A percentile compares a stretch with the other conserved stretches of the same genome.
These are phyloP conservation scores for Pelargonium cotyledonis DNA, from an alignment of 441 rosid species.

Conservation along the genomic window DNA sequence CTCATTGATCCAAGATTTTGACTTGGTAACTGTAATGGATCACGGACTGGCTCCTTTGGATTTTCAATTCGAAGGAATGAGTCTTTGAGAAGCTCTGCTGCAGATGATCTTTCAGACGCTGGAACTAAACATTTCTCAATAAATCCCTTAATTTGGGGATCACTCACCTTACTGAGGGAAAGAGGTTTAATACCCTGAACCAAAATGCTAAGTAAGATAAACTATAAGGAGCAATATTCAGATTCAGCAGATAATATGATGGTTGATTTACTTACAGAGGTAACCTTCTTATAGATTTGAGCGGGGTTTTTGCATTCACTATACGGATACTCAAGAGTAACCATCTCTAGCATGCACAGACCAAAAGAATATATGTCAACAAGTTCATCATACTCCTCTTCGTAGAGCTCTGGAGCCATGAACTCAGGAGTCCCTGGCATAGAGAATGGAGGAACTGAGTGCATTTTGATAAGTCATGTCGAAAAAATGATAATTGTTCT, in stretches of 20 bases:
- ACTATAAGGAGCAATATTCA: slow-evolving; percentile 1
- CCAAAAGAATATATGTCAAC: slow-evolving; percentile 95
- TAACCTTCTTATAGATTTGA: slow-evolving; percentile 96
- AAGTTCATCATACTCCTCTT: slow-evolving; percentile 83
- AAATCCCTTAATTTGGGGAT: slow-evolving; percentile 21
- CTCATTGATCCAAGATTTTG: slow-evolving; percentile 23
- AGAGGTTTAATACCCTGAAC: slow-evolving; percentile 19
- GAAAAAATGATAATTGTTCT: no score
- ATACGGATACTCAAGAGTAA: slow-evolving; percentile 88
- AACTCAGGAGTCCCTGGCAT: slow-evolving; percentile 89
- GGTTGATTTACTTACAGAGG: slow-evolving; percentile 49
- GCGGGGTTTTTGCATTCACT: slow-evolving; percentile 87
- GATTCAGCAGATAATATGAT: background rate
- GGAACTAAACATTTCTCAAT: slow-evolving; percentile 26
- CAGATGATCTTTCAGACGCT: slow-evolving; percentile 17
- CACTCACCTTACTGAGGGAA: slow-evolving; percentile 20
- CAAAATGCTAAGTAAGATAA: background rate
- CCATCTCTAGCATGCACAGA: slow-evolving; percentile 94
- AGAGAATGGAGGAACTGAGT: background rate
- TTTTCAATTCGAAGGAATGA: slow-evolving; percentile 19
- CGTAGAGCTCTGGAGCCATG: slow-evolving; percentile 97
- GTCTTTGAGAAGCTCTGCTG: slow-evolving; percentile 20
- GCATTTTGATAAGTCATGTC: no score
- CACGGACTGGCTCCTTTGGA: background rate
- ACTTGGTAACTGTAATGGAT: slow-evolving; percentile 15